These are phyloP conservation scores for Phytophthora cryptogea DNA, from an alignment of 352 stramenopile species.

Conservation along the genomic window DNA sequence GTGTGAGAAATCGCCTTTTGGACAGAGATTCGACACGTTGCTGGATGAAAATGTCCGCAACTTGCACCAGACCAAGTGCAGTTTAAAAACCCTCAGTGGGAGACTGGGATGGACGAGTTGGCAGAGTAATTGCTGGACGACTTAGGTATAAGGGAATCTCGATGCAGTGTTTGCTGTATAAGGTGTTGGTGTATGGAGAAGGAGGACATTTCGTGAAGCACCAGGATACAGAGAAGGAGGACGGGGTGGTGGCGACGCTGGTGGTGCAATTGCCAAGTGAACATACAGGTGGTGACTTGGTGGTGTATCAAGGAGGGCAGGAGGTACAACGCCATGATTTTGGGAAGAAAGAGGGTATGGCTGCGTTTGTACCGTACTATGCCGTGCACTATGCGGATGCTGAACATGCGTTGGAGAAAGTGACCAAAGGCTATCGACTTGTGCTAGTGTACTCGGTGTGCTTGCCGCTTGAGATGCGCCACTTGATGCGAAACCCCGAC, in stretches of 20 bases:
- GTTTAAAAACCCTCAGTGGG: not conserved
- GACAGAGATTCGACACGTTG: slow-evolving; percentile 11
- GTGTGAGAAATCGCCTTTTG: slow-evolving; percentile 29
- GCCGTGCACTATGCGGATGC: slow-evolving; percentile 30
- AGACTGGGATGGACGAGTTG: not conserved
- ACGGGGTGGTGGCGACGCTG: slow-evolving; percentile 49
- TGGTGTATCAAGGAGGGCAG: slow-evolving; percentile 6
- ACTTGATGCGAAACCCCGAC: not conserved
- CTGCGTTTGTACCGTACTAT: slow-evolving; percentile 15
- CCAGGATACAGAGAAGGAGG: slow-evolving; percentile 55
- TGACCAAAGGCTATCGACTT: slow-evolving; percentile 25
- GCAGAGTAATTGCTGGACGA: slow-evolving; percentile 2
- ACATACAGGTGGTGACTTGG: slow-evolving; percentile 14
- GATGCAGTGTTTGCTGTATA: slow-evolving; percentile 32
- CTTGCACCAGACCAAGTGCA: not conserved
- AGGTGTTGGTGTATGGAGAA: slow-evolving; percentile 49
- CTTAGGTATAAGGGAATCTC: slow-evolving; percentile 10
- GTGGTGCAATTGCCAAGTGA: slow-evolving; percentile 36
- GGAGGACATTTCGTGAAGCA: slow-evolving; percentile 46
- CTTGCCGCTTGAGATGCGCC: slow-evolving; percentile 4
- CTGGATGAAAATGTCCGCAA: slow-evolving; percentile 19
- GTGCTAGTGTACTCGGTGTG: slow-evolving; percentile 23
- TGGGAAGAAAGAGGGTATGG: slow-evolving; percentile 12
- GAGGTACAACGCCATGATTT: slow-evolving; percentile 17
- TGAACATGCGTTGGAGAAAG: slow-evolving; percentile 17